Conservation (phyloP, 2,329 filamentous ascomycete species). For the Fusarium sp. region DNA sequence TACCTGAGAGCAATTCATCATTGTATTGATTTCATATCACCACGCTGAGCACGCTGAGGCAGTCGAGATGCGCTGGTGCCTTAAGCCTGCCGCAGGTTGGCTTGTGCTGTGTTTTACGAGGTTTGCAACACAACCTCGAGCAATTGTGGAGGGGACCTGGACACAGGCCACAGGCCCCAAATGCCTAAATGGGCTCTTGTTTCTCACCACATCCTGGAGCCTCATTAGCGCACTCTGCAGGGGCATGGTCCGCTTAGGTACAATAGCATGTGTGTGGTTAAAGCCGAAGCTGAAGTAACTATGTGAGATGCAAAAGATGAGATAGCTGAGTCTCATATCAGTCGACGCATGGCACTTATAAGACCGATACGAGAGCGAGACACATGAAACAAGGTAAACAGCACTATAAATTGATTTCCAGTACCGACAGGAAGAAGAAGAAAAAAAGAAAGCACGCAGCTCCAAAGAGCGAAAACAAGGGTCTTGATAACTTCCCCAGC, state of each 20-base stretch:
- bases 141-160: conserved; percentile 3
- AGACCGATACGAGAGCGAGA: background rate
- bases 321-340: background rate
- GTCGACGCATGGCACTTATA: conserved; percentile 9
- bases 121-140: conserved; percentile 3
- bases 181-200: conserved; percentile 20
- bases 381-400: background rate
- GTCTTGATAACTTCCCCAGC: conserved; percentile 35
- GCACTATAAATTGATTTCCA: background rate
- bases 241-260: conserved; percentile 1
- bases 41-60: background rate
- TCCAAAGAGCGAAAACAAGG: conserved; percentile 31
- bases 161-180: conserved; percentile 2
- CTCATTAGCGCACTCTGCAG: conserved; percentile 26
- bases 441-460: background rate
- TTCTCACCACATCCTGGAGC: conserved; percentile 31
- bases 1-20: conserved; percentile 10
- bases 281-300: conserved; percentile 16
- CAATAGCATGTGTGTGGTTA: conserved; percentile 14
- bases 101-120: conserved; percentile 21
- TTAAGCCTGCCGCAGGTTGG: conserved; percentile 6
- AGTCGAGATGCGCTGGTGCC: background rate
- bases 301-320: background rate
- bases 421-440: background rate
- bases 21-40: conserved; percentile 8